Base-by-base conservation (phyloP, 257 asterid genomes). In the Dorcoceras hygrometricum region DNA sequence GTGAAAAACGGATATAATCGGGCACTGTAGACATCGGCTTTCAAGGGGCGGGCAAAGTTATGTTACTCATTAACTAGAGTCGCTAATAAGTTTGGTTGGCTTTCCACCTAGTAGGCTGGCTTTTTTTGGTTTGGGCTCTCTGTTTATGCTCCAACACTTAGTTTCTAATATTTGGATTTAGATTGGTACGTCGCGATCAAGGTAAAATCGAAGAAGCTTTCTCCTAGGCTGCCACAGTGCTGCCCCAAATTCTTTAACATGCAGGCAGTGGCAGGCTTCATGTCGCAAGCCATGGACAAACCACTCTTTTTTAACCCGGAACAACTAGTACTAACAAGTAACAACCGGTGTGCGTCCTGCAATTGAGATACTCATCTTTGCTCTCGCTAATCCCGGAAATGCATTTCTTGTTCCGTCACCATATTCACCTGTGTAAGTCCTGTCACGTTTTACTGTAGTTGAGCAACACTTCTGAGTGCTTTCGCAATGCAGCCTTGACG, bases 401-500 rank as follows among this genome's bases (percentile, higher is more conserved):
- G 90, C 94, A 34, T 84, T 86, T 77, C 94, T 86, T 54, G 82
- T 82, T 26, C 94, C 94, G 6, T 76, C 94, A 0, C 94, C 94
- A 4, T 86, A 86, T 78, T 77, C 69, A 73, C 90, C 90, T 1
- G 88, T 78, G 94, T 86, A 81, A 84, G 90, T 78, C 19, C 36
- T 48, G 12, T 60, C 20, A 22, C 34, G 11, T 51, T n/a, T 26
- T 62, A 6, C 26, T 61, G 39, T 56, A 4, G 12, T 19, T 39
- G 43, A 22, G 22, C 31, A 50, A 16, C 23, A n/a, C 59, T n/a
- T 72, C 50, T 34, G 24, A 22, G 20, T 36, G 16, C 61, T 59
- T 36, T 32, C 31, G 23, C 51, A 43, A 34, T 63, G 63, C 85
- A 86, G 94, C 71, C 90, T 86, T 67, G 94, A 82, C 65, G 72